phyloP scores from a whole-genome alignment of 2,329 filamentous ascomycete genomes.

The Coniochaeta sp. region DNA sequence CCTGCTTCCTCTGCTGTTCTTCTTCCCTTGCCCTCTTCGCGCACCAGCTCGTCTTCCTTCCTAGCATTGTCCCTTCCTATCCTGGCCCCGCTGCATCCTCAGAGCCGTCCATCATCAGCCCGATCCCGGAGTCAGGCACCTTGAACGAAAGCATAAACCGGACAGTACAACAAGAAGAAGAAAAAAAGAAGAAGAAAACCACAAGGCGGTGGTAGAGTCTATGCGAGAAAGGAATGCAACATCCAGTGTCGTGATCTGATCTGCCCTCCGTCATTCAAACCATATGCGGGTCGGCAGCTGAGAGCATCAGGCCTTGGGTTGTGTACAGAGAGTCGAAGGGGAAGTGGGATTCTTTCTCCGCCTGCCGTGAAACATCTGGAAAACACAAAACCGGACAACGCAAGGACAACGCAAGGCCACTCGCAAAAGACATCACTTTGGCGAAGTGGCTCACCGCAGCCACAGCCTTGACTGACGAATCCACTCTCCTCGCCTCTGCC shows the following conservation, averaged over 20 bases:
- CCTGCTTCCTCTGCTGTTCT: conserved; percentile 9
- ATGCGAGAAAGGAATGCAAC: background rate
- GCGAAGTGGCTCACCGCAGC: background rate
- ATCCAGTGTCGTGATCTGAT: background rate
- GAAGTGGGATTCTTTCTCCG: background rate
- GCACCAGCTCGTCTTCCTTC: background rate
- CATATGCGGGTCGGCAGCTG: background rate
- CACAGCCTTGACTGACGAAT: background rate
- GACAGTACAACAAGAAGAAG: background rate
- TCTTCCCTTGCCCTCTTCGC: background rate
- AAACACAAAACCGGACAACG: background rate
- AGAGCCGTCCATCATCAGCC: background rate
- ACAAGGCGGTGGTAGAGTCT: background rate
- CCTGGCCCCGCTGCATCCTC: background rate
- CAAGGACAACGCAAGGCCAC: background rate
- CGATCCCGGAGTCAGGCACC: background rate
- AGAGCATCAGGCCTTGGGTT: background rate
- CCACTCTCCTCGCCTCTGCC: background rate
- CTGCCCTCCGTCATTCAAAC: background rate
- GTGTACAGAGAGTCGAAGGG: background rate
- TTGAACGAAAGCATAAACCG: background rate
- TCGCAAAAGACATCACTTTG: background rate
- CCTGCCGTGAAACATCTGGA: background rate
- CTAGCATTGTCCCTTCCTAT: background rate
- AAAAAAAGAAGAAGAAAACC: background rate